Evolutionary conservation across 495 filamentous ascomycete genomes (phyloP).

Genomic region (Astrocystis sublimbata): DNA sequence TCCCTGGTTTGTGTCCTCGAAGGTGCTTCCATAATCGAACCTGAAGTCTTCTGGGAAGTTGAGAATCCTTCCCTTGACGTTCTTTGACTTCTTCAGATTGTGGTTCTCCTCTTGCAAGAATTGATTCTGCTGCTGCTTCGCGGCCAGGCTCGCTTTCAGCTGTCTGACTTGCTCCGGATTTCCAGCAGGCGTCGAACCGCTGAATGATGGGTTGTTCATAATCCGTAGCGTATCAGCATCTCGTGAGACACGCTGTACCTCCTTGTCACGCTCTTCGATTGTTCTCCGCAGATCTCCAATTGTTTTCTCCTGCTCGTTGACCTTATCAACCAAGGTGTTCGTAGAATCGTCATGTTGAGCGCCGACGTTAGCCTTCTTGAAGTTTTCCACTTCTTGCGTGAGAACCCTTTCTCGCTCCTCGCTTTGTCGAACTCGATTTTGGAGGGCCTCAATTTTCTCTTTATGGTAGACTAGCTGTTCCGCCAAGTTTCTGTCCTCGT

Average conservation of each 20-base stretch:
- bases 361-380: conserved; percentile 10
- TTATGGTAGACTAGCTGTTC: not conserved
- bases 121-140: conserved; percentile 2
- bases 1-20: conserved; percentile 6
- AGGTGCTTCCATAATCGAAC: conserved; percentile 8
- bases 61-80: conserved; percentile 8
- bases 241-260: not conserved
- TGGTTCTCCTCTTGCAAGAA: conserved; percentile 10
- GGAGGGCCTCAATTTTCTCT: not conserved
- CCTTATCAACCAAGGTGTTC: not conserved
- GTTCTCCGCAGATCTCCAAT: not conserved
- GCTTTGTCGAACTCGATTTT: not conserved
- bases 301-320: not conserved
- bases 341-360: not conserved
- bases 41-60: conserved; percentile 11
- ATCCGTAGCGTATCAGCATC: conserved; percentile 14
- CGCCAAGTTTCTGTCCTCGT: conserved; percentile 20
- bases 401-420: conserved; percentile 9
- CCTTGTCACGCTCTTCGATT: conserved; percentile 3
- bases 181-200: not conserved
- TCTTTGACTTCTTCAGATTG: conserved; percentile 1
- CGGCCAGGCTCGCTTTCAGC: not conserved
- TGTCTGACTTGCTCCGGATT: conserved; percentile 9
- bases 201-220: not conserved
- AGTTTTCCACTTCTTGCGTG: conserved; percentile 8